A percentile compares a stretch with the other conserved stretches of the same genome.
Evolutionary conservation across 2,329 filamentous ascomycete species (phyloP).

Genomic region (Colletotrichum gigasporum): DNA sequence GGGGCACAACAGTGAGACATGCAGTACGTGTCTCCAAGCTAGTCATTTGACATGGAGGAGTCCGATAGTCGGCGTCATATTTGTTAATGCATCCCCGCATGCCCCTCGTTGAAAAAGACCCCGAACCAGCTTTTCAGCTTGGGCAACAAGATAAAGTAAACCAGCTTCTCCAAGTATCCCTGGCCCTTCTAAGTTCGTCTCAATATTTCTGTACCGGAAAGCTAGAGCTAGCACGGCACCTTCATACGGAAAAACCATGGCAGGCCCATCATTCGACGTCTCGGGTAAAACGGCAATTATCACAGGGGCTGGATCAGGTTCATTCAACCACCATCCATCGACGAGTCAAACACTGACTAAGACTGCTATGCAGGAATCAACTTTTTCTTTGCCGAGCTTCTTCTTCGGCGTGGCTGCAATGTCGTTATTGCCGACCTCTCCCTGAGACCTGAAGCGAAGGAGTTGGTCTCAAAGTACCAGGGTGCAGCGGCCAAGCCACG

Average conservation of each 20-base stretch:
- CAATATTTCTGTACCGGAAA: too few species aligned
- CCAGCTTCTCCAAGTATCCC: too few species aligned
- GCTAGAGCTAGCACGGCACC: too few species aligned
- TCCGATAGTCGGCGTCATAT: background rate
- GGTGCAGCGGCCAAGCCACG: conserved; percentile 34
- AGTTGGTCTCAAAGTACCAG: conserved; percentile 39
- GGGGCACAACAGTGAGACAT: background rate
- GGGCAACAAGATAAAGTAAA: too few species aligned
- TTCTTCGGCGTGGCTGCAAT: conserved; percentile 52
- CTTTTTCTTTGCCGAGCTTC: conserved; percentile 52
- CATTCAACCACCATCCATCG: background rate
- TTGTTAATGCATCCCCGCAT: too few species aligned
- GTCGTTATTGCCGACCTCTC: conserved; percentile 55
- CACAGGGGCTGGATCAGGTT: conserved; percentile 41
- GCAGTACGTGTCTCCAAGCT: background rate
- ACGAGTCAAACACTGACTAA: too few species aligned
- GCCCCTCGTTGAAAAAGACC: too few species aligned
- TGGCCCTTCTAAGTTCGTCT: too few species aligned
- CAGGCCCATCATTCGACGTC: conserved; percentile 33
- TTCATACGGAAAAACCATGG: too few species aligned
- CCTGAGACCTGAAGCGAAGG: conserved; percentile 52
- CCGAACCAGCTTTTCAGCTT: too few species aligned
- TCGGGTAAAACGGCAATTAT: conserved; percentile 41
- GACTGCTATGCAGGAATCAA: conserved; percentile 47
- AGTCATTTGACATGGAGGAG: background rate